Evolutionary conservation across 1,284 basidiomycete species (phyloP).

Genomic region (Ceratobasidium sp.): DNA sequence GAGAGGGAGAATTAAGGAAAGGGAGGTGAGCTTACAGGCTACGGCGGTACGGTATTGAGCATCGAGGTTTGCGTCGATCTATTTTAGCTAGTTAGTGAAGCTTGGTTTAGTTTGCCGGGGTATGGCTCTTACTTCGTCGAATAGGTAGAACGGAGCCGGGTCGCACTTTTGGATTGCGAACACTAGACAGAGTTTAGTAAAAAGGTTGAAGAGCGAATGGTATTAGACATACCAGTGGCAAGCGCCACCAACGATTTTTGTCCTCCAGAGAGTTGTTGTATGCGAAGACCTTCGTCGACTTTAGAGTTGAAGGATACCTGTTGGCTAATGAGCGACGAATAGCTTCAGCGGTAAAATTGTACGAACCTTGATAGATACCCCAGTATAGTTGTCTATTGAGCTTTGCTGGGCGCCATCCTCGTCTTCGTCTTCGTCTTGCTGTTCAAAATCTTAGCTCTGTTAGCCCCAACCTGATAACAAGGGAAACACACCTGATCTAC

Average conservation of each 20-base stretch:
- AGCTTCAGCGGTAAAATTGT: conserved; percentile 13
- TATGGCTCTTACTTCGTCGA: conserved; percentile 81
- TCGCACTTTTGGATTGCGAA: conserved; percentile 99
- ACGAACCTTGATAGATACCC: conserved; percentile 90
- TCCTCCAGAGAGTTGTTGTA: conserved; percentile 97
- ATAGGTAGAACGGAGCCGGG: conserved; percentile 99
- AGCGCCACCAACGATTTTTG: conserved; percentile 98
- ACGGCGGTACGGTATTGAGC: conserved; percentile 97
- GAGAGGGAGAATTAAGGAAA: not conserved
- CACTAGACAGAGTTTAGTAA: conserved; percentile 63
- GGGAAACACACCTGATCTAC: conserved; percentile 79
- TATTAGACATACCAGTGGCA: conserved; percentile 75
- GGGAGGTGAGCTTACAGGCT: conserved; percentile 71
- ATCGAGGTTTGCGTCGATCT: conserved; percentile 98
- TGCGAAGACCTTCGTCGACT: conserved; percentile 93
- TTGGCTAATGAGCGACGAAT: not conserved
- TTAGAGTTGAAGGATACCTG: conserved; percentile 99
- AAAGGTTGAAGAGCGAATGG: conserved; percentile 8
- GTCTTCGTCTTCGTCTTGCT: conserved; percentile 74
- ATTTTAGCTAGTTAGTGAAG: conserved; percentile 14
- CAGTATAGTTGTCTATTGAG: conserved; percentile 93
- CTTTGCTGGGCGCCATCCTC: conserved; percentile 78
- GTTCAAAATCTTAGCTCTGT: conserved; percentile 53
- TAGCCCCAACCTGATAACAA: not conserved
- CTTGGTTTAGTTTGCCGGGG: not conserved